A percentile compares a stretch with the other conserved stretches of the same genome.
phyloP scores from a whole-genome alignment of 2,329 filamentous ascomycete species.

The Epicoccum sorghinum region DNA sequence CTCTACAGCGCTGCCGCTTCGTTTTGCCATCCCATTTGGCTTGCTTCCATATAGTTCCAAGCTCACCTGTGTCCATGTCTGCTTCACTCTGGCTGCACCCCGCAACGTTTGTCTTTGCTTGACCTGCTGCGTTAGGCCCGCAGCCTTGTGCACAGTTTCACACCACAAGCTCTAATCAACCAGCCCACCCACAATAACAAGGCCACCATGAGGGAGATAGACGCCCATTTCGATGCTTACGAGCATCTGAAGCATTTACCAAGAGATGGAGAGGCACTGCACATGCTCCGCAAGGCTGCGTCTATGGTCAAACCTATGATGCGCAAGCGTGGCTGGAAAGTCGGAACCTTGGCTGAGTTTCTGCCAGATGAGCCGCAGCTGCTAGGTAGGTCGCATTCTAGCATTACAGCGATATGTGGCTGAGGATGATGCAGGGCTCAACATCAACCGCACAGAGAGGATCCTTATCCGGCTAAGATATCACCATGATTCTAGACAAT shows the following conservation, averaged over 20 bases:
- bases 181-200: background rate
- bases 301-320: slow-evolving; percentile 95
- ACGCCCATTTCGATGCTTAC: slow-evolving; percentile 57
- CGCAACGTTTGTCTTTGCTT: background rate
- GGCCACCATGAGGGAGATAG: slow-evolving; percentile 50
- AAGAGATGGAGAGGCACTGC: slow-evolving; percentile 53
- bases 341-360: slow-evolving; percentile 82
- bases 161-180: background rate
- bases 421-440: slow-evolving; percentile 62
- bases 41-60: slow-evolving; percentile 11
- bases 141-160: slow-evolving; percentile 1
- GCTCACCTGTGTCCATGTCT: slow-evolving; percentile 8
- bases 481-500: slow-evolving; percentile 73
- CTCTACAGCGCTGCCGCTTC: slow-evolving; percentile 21
- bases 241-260: slow-evolving; percentile 56
- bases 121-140: background rate
- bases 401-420: background rate
- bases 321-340: slow-evolving; percentile 81
- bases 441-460: slow-evolving; percentile 75
- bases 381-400: slow-evolving; percentile 60
- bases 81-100: slow-evolving; percentile 1
- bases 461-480: slow-evolving; percentile 85
- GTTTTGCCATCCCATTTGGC: slow-evolving; percentile 10
- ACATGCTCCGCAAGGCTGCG: slow-evolving; percentile 77
- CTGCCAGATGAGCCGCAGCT: slow-evolving; percentile 76